Conservation (phyloP, 2,329 filamentous ascomycete species). For the Fusarium proliferatum region DNA sequence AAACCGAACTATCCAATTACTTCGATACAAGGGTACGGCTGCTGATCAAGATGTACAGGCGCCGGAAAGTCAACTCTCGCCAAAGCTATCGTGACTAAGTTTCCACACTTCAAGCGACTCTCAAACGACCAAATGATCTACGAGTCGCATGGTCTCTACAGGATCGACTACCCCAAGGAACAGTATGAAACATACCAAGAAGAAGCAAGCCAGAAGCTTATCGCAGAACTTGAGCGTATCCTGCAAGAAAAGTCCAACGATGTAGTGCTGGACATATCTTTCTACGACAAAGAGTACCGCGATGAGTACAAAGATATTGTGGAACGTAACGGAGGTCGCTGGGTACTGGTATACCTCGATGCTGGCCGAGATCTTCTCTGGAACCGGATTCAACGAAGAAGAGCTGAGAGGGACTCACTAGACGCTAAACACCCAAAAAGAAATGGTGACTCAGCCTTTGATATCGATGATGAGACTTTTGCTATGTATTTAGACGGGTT, state of each 20-base stretch:
- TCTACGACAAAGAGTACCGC: constrained; percentile 47
- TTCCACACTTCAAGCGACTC: not conserved
- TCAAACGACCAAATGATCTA: constrained; percentile 1
- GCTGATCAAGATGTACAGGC: not conserved
- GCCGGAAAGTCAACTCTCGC: constrained; percentile 11
- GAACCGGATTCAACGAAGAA: constrained; percentile 46
- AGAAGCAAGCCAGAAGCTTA: not conserved
- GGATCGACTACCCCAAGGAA: not conserved
- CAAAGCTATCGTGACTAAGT: not conserved
- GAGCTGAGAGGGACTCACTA: constrained; percentile 21
- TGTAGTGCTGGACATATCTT: constrained; percentile 48
- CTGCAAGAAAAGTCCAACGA: constrained; percentile 31
- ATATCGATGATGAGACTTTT: constrained; percentile 2
- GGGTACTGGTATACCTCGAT: constrained; percentile 46
- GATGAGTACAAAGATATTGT: constrained; percentile 46
- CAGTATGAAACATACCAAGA: not conserved
- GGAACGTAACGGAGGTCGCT: constrained; percentile 41
- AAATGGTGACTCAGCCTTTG: constrained; percentile 13
- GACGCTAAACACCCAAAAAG: not conserved
- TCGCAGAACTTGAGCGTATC: constrained; percentile 11
- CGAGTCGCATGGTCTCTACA: constrained; percentile 4
- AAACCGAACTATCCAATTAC: not conserved
- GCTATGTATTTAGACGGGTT: not conserved
- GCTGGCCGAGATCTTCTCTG: constrained; percentile 45
- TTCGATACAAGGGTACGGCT: not conserved